Evolutionary conservation across 225 moss, liverwort and hornwort species (phyloP).

Genomic region (Polytrichum formosum): DNA sequence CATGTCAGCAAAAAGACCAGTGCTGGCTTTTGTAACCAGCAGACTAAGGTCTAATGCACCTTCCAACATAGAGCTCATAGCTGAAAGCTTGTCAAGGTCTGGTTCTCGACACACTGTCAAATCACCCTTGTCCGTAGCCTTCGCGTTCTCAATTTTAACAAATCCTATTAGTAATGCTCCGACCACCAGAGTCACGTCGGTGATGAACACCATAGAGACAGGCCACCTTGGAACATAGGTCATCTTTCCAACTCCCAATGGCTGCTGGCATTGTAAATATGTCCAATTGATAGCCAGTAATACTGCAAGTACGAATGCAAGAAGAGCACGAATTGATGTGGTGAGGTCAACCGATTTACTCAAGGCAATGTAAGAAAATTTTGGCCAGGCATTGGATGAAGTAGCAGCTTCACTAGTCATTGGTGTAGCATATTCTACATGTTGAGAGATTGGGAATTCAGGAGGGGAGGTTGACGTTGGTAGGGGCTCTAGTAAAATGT

Average conservation of each 20-base stretch:
- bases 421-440: conserved; percentile 3
- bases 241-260: conserved; percentile 25
- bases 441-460: conserved; percentile 15
- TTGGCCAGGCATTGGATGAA: conserved; percentile 16
- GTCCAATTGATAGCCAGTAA: conserved; percentile 41
- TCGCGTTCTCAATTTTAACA: conserved; percentile 26
- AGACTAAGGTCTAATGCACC: conserved; percentile 39
- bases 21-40: conserved; percentile 33
- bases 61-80: conserved; percentile 45
- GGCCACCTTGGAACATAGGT: conserved; percentile 62
- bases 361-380: conserved; percentile 25
- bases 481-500: conserved; percentile 16
- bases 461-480: conserved; percentile 9
- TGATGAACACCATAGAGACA: conserved; percentile 48
- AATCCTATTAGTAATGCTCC: conserved; percentile 48
- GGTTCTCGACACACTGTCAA: conserved; percentile 25
- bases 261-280: conserved; percentile 29
- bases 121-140: conserved; percentile 8
- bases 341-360: conserved; percentile 42
- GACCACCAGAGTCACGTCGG: conserved; percentile 59
- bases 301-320: conserved; percentile 47
- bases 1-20: conserved; percentile 35
- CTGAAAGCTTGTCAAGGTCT: conserved; percentile 33
- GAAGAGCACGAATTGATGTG: conserved; percentile 25
- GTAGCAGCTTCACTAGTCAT: not conserved